Conservation (phyloP, 139 green algal species). For the Closterium sp. region DNA sequence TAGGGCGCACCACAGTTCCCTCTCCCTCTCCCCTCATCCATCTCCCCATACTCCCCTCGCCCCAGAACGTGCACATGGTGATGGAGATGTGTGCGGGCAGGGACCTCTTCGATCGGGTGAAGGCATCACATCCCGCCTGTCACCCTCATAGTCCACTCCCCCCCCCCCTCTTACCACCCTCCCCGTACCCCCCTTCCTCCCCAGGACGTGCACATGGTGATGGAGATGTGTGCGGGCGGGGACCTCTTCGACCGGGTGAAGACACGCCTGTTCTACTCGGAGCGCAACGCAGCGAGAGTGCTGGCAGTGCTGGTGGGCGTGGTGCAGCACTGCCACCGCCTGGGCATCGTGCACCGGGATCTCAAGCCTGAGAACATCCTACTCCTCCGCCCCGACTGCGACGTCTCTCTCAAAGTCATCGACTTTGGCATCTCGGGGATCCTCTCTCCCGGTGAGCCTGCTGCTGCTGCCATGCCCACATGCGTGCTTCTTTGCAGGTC, state of each 20-base stretch:
- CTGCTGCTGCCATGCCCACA: not conserved
- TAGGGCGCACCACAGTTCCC: too few species aligned
- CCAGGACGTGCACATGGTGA: not conserved
- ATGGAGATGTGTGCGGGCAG: not conserved
- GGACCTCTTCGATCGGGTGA: not conserved
- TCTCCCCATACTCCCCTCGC: too few species aligned
- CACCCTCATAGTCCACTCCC: too few species aligned
- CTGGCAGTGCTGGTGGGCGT: slow-evolving; percentile 83
- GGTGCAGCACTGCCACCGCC: slow-evolving; percentile 85
- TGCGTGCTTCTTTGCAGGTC: too few species aligned
- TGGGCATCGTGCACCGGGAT: slow-evolving; percentile 88
- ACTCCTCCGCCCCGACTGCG: slow-evolving; percentile 68
- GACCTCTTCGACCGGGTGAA: slow-evolving; percentile 7
- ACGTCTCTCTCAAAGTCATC: slow-evolving; percentile 83
- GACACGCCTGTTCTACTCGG: not conserved
- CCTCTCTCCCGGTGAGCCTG: slow-evolving; percentile 44
- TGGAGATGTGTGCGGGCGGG: slow-evolving; percentile 1
- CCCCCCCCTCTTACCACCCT: too few species aligned
- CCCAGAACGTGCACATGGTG: too few species aligned
- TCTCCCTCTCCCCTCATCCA: too few species aligned
- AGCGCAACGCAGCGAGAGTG: slow-evolving; percentile 71
- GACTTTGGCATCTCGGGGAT: slow-evolving; percentile 45
- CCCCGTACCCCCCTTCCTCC: too few species aligned
- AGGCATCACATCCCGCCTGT: too few species aligned
- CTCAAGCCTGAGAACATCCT: slow-evolving; percentile 96